These are phyloP conservation scores for Scleromitrula shiraiana DNA, from an alignment of 2,329 filamentous ascomycete species.

Conservation along the genomic window DNA sequence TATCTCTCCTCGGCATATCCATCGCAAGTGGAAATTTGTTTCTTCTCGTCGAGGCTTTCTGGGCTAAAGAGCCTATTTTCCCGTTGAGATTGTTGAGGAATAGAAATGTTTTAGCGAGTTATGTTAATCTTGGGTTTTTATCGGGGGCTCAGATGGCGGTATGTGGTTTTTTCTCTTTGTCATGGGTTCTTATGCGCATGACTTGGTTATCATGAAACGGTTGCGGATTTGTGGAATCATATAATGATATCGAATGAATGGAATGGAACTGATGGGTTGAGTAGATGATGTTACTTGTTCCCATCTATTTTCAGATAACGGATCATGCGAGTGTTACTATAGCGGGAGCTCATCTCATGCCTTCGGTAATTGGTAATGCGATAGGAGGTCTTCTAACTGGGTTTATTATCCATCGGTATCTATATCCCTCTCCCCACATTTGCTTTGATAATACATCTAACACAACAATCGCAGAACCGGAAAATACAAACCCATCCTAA, in stretches of 20 bases:
- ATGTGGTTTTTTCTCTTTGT: not conserved
- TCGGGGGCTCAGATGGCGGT: slow-evolving; percentile 50
- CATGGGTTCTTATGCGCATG: too few species aligned
- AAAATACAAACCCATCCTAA: slow-evolving; percentile 47
- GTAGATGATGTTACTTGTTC: slow-evolving; percentile 55
- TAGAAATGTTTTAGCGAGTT: slow-evolving; percentile 44
- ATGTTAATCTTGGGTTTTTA: slow-evolving; percentile 45
- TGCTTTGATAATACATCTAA: not conserved
- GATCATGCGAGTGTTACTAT: slow-evolving; percentile 46
- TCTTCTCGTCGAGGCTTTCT: slow-evolving; percentile 18
- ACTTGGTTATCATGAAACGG: too few species aligned
- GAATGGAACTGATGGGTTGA: not conserved
- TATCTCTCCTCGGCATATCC: slow-evolving; percentile 27
- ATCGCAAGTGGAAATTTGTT: slow-evolving; percentile 16
- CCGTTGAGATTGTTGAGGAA: slow-evolving; percentile 46
- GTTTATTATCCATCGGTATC: slow-evolving; percentile 26
- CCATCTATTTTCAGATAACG: slow-evolving; percentile 63
- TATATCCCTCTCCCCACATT: not conserved
- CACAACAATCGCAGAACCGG: slow-evolving; percentile 37
- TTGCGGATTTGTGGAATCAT: too few species aligned
- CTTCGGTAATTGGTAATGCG: slow-evolving; percentile 59
- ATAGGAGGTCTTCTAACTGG: slow-evolving; percentile 55
- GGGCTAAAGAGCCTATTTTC: slow-evolving; percentile 49
- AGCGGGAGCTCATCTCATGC: slow-evolving; percentile 54
- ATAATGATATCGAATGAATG: not conserved